Percentiles rank a stretch among this genome's conserved stretches.
Conservation (phyloP, 140 eudicot genomes). For the Cichorium intybus region DNA sequence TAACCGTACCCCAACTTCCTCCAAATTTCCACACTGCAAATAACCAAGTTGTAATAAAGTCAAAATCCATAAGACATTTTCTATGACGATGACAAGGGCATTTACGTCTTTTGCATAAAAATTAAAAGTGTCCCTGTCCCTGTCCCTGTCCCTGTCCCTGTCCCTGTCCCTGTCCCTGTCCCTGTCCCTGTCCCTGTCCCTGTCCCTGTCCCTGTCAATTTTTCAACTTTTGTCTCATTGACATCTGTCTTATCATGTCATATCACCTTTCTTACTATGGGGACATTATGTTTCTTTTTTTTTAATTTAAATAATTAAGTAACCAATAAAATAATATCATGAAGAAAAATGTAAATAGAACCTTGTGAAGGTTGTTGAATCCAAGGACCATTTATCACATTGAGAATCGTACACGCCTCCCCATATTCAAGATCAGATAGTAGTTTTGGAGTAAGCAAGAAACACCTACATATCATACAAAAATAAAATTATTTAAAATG, state of each 20-base stretch:
- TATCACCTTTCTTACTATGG: no score
- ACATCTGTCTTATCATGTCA: no score
- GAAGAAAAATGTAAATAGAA: conserved; percentile 12
- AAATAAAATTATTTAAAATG: not conserved
- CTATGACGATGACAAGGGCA: no score
- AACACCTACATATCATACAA: conserved; percentile 56
- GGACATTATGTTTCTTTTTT: no score
- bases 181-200: no score
- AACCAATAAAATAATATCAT: not conserved
- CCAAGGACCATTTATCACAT: conserved; percentile 92
- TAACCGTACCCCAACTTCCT: conserved; percentile 67
- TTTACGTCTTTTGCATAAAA: no score
- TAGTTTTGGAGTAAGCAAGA: conserved; percentile 96
- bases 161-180: no score
- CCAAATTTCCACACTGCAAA: conserved; percentile 85
- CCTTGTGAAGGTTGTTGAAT: conserved; percentile 78
- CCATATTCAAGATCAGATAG: conserved; percentile 85
- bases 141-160: no score
- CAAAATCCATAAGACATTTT: no score
- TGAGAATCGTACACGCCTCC: conserved; percentile 72
- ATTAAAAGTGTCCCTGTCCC: no score
- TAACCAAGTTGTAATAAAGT: not conserved
- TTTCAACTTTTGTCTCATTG: no score
- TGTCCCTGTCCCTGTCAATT: no score
- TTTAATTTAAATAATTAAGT: not conserved